A percentile compares a stretch with the other conserved stretches of the same genome.
phyloP scores from a whole-genome alignment of 2,329 filamentous ascomycete species.

The Cladosporium sp. region DNA sequence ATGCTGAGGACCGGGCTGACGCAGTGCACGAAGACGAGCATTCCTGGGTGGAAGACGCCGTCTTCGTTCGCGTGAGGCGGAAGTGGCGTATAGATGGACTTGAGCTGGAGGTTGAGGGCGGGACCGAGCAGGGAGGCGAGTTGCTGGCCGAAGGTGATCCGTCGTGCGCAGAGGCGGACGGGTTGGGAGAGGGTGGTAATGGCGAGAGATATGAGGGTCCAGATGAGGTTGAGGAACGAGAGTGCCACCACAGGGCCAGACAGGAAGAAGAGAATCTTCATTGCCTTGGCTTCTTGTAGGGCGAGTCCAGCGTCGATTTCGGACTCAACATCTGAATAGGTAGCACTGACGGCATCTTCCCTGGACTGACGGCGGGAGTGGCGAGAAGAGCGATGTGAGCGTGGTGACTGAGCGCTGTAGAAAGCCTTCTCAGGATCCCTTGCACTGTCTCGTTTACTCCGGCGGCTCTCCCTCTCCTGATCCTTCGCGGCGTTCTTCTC shows the following conservation, averaged over 20 bases:
- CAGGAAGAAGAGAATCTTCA: constrained; percentile 45
- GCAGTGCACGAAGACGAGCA: constrained; percentile 48
- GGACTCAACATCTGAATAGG: constrained; percentile 24
- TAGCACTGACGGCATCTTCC: constrained; percentile 13
- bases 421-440: constrained; percentile 24
- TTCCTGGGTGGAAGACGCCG: constrained; percentile 34
- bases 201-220: constrained; percentile 48
- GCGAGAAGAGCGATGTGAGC: constrained; percentile 4
- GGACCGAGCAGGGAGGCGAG: constrained; percentile 48
- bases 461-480: constrained; percentile 13
- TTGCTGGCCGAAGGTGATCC: constrained; percentile 44
- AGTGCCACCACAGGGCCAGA: constrained; percentile 49
- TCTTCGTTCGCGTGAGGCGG: constrained; percentile 27
- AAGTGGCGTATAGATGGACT: constrained; percentile 40
- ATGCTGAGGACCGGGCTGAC: constrained; percentile 52
- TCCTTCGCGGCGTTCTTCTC: constrained; percentile 22
- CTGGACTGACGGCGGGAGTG: constrained; percentile 11
- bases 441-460: constrained; percentile 11
- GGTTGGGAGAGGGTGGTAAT: constrained; percentile 48
- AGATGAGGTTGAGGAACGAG: constrained; percentile 48
- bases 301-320: constrained; percentile 33
- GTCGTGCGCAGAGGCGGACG: constrained; percentile 47
- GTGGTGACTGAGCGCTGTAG: constrained; percentile 14
- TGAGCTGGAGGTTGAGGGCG: constrained; percentile 46
- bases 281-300: constrained; percentile 38